Percentiles rank a stretch among this genome's conserved stretches.
Evolutionary conservation across 305 asterid genomes (phyloP).

Genomic region (Nicotiana rustica): DNA sequence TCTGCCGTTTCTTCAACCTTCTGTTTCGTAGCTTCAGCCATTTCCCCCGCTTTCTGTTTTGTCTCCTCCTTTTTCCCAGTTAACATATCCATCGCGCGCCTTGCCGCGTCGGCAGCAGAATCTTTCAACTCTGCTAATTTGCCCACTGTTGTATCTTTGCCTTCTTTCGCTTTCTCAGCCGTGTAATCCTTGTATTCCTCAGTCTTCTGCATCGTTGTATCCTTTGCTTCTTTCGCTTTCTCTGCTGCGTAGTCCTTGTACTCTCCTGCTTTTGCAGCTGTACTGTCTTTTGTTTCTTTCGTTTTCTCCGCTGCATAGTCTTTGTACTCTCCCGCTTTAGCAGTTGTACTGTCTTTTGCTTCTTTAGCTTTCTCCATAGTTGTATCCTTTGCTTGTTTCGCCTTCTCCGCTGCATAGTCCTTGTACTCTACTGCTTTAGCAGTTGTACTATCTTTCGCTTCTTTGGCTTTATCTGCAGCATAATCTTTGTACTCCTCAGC

Average conservation of each 20-base stretch:
- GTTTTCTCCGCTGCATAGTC: conserved; percentile 42
- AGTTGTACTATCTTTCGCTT: conserved; percentile 35
- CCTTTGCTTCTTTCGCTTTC: conserved; percentile 37
- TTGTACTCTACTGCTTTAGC: conserved; percentile 36
- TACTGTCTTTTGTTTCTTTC: conserved; percentile 21
- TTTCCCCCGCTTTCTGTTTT: conserved; percentile 44
- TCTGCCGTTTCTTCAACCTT: conserved; percentile 46
- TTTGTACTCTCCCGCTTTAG: conserved; percentile 47
- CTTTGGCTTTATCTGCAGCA: conserved; percentile 22
- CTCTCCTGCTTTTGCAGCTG: conserved; percentile 40
- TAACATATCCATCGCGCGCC: conserved; percentile 61
- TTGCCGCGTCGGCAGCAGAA: conserved; percentile 61
- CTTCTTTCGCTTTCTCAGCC: conserved; percentile 60
- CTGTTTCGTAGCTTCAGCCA: conserved; percentile 44
- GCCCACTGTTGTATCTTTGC: conserved; percentile 60
- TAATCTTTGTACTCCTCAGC: conserved; percentile 33
- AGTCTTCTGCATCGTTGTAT: conserved; percentile 39
- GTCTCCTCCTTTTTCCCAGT: conserved; percentile 73
- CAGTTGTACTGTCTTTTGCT: conserved; percentile 41
- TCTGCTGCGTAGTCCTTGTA: conserved; percentile 38
- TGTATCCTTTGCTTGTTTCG: conserved; percentile 42
- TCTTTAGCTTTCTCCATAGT: conserved; percentile 45
- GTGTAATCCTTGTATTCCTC: conserved; percentile 49
- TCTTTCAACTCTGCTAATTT: conserved; percentile 67
- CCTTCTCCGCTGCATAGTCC: conserved; percentile 37